Evolutionary conservation across 2,329 filamentous ascomycete species (phyloP), one percentile per base, ranked within the genome.

Genomic region (Uncinocarpus reesii): DNA sequence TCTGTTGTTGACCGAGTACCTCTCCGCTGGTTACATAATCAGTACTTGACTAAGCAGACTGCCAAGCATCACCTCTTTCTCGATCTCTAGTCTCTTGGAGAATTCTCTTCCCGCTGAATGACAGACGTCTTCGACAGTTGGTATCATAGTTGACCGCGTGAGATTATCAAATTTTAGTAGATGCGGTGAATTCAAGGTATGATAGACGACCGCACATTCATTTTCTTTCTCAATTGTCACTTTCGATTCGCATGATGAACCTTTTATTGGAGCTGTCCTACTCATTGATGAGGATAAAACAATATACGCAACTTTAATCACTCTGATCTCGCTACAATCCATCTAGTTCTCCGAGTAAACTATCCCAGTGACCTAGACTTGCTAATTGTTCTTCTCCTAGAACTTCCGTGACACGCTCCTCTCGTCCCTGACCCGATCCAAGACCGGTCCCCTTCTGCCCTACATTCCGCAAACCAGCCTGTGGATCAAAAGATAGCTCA

Each of bases 201-300:
- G 38, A 32, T 49, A 23, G 28, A 36, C 18, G 7, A 15, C 13
- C 24, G 36, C 4, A 20, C 6, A 4, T 20, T 20, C 20, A 6
- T 24, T n/a, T 28, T 20, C 41, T 13, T 32, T 20, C 28, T 10
- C 13, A 18, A 35, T 20, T 29, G 13, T 13, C 24, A 10, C 8
- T 21, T 36, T 35, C n/a, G 11, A 29, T 36, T 26, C 2, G 8
- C 20, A 53, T 60, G 59, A 61, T 61, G 59, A 61, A 53, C 53
- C 32, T 49, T 43, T 55, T 61, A 61, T 61, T 61, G 59, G 59
- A 61, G 59, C 59, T 61, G 59, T 60, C 59, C 58, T 57, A 61
- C 50, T 52, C 48, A 13, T 41, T 32, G 13, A 47, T 61, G 59
- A 55, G 58, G 59, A 61, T 42, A 50, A 41, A 53, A 45, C 46